Evolutionary conservation across 2,329 filamentous ascomycete genomes (phyloP).

Genomic region (Bretziella fagacearum): DNA sequence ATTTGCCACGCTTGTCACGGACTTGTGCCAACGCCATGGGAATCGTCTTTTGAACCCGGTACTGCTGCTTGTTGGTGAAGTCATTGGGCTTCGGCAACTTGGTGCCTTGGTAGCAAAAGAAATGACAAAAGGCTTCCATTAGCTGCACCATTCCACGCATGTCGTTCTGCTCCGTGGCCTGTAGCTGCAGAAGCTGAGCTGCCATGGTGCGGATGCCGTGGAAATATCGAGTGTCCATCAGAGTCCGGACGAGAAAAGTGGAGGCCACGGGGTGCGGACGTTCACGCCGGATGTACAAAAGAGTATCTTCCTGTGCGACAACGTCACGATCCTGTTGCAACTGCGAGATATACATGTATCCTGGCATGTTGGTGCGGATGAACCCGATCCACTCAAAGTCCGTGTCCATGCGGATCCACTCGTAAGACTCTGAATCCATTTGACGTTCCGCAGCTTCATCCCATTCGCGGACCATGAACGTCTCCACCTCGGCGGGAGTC

Average conservation of each 20-base stretch:
- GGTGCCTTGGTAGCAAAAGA: conserved; percentile 69
- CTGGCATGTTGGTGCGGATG: conserved; percentile 64
- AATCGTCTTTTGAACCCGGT: conserved; percentile 71
- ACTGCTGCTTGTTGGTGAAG: conserved; percentile 72
- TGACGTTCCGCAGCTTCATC: conserved; percentile 69
- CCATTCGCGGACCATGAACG: conserved; percentile 84
- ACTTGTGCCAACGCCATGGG: conserved; percentile 64
- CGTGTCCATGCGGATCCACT: conserved; percentile 96
- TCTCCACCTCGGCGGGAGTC: conserved; percentile 58
- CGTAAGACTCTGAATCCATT: conserved; percentile 93
- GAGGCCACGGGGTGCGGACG: conserved; percentile 68
- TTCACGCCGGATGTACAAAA: conserved; percentile 52
- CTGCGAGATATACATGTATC: conserved; percentile 97
- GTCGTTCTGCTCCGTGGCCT: conserved; percentile 48
- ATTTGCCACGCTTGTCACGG: conserved; percentile 53
- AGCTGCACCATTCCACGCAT: conserved; percentile 74
- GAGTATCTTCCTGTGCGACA: conserved; percentile 64
- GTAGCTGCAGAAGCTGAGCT: conserved; percentile 57
- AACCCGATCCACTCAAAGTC: conserved; percentile 97
- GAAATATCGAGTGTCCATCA: conserved; percentile 86
- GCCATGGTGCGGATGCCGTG: conserved; percentile 82
- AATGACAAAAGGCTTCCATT: conserved; percentile 66
- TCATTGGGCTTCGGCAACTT: conserved; percentile 77
- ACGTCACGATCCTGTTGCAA: conserved; percentile 94
- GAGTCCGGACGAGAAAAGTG: conserved; percentile 72